Percentiles rank a stretch among this genome's conserved stretches.
These are phyloP conservation scores for Sphagnum contortum DNA, from an alignment of 225 moss, liverwort and hornwort species.

Conservation along the genomic window DNA sequence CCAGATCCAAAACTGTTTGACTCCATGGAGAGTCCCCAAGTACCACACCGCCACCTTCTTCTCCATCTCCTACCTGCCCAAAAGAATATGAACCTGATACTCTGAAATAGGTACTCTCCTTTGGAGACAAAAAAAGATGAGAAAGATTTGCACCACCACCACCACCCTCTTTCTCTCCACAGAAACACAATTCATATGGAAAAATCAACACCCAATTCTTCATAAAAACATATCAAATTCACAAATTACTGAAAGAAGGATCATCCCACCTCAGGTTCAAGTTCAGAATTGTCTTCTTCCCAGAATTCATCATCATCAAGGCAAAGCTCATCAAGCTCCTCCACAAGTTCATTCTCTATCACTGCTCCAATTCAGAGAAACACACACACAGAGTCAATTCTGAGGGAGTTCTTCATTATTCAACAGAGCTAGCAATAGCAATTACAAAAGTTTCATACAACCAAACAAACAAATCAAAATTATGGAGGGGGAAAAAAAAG, in stretches of 20 bases:
- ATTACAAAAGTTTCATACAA: not conserved
- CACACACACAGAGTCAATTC: not conserved
- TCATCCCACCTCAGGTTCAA: slow-evolving; percentile 51
- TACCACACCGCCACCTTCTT: slow-evolving; percentile 82
- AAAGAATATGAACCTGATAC: not conserved
- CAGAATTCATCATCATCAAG: slow-evolving; percentile 83
- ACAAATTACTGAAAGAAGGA: not conserved
- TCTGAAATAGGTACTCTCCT: not conserved
- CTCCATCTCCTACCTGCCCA: slow-evolving; percentile 83
- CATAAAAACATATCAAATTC: not conserved
- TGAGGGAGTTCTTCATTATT: not conserved
- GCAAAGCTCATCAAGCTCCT: slow-evolving; percentile 10
- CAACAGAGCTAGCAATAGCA: not conserved
- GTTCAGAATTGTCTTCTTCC: slow-evolving; percentile 68
- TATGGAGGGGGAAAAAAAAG: no score
- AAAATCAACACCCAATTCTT: not conserved
- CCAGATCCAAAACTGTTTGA: slow-evolving; percentile 41
- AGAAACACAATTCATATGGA: not conserved
- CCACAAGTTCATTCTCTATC: slow-evolving; percentile 47
- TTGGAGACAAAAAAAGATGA: no score
- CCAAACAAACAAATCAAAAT: no score
- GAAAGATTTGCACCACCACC: no score
- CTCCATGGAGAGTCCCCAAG: slow-evolving; percentile 66
- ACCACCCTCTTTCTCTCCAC: no score
- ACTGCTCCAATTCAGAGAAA: slow-evolving; percentile 17